Percentiles rank a stretch among this genome's conserved stretches.
These are phyloP conservation scores for Bacterosira constricta DNA, from an alignment of 108 stramenopile species.

Conservation along the genomic window DNA sequence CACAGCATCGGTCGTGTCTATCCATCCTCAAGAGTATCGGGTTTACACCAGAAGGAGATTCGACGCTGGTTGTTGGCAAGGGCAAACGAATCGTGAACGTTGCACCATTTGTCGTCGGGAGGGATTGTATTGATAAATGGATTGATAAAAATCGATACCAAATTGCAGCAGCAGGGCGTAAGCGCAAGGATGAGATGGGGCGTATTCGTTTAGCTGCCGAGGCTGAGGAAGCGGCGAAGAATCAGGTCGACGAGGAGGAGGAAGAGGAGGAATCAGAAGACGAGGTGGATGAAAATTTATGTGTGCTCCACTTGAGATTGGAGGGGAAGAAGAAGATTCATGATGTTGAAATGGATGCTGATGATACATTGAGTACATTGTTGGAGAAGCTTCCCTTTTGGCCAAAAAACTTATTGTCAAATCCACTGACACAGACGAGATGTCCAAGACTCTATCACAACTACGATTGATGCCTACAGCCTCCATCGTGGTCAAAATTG, in stretches of 20 bases:
- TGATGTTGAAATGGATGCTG: conserved; percentile 53
- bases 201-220: conserved; percentile 52
- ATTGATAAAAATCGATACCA: conserved; percentile 70
- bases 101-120: conserved; percentile 71
- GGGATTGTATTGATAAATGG: conserved; percentile 87
- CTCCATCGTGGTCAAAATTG: conserved; percentile 70
- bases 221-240: conserved; percentile 35
- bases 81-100: conserved; percentile 77
- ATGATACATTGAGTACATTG: conserved; percentile 58
- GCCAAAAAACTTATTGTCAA: conserved; percentile 78
- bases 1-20: conserved; percentile 49
- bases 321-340: conserved; percentile 79
- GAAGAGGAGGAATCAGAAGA: conserved; percentile 37
- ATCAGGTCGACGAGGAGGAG: conserved; percentile 49
- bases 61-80: conserved; percentile 55
- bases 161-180: conserved; percentile 70
- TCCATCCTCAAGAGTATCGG: conserved; percentile 74
- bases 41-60: conserved; percentile 52
- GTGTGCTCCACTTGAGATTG: conserved; percentile 55
- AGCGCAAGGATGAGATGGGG: conserved; percentile 68
- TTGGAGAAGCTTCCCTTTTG: conserved; percentile 52
- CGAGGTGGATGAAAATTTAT: conserved; percentile 39
- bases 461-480: conserved; percentile 67
- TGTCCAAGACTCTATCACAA: conserved; percentile 60
- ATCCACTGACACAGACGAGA: conserved; percentile 56